Evolutionary conservation across 768 basidiomycete species (phyloP).

Genomic region (Leucogyrophana mollusca): DNA sequence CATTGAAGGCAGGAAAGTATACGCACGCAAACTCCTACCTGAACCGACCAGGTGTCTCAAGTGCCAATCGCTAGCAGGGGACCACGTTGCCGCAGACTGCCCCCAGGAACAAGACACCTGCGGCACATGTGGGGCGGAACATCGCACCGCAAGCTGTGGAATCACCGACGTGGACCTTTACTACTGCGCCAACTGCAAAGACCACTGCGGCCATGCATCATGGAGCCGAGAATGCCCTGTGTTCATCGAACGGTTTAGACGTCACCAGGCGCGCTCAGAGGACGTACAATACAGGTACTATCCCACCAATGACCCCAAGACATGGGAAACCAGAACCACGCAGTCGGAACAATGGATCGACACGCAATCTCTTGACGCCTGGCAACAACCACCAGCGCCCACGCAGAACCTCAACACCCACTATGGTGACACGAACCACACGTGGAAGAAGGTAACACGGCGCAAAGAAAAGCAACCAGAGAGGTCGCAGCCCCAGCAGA

Average conservation of each 20-base stretch:
- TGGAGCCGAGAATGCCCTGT: constrained; percentile 8
- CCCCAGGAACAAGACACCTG: background rate
- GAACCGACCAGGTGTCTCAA: constrained; percentile 26
- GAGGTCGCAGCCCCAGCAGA: no score
- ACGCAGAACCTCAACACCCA: no score
- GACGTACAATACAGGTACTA: no score
- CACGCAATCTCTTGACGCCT: no score
- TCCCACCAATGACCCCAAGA: no score
- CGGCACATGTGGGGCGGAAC: background rate
- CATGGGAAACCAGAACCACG: no score
- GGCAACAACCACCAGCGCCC: no score
- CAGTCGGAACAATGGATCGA: no score
- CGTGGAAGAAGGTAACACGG: no score
- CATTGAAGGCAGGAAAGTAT: constrained; percentile 12
- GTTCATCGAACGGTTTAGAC: constrained; percentile 7
- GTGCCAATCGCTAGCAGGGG: constrained; percentile 17
- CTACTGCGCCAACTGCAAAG: background rate
- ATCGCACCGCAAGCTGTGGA: background rate
- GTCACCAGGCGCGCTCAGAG: no score
- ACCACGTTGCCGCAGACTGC: constrained; percentile 3
- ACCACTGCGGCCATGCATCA: background rate
- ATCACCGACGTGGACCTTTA: background rate
- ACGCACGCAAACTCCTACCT: constrained; percentile 10
- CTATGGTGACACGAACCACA: no score
- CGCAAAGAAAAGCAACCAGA: no score